phyloP scores from a whole-genome alignment of 192 early-diverging fungal genomes.

The Fimicolochytrium jonesii region DNA sequence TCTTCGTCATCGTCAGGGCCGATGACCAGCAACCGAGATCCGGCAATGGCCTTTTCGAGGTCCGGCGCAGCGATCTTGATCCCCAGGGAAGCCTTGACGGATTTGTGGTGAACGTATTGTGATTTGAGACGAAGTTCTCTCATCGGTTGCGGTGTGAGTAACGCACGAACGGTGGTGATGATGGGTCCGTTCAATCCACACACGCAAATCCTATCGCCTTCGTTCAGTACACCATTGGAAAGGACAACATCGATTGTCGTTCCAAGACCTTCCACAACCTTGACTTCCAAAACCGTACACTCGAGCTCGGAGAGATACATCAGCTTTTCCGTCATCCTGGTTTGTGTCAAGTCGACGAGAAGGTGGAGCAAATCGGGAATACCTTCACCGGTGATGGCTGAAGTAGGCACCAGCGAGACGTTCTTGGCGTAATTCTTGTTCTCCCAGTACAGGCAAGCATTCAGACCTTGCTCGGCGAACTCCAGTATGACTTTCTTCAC shows the following conservation, averaged over 20 bases:
- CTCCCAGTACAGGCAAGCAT: slow-evolving; percentile 87
- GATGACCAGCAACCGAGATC: slow-evolving; percentile 88
- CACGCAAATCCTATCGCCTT: slow-evolving; percentile 93
- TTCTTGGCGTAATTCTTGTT: slow-evolving; percentile 94
- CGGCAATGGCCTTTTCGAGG: slow-evolving; percentile 95
- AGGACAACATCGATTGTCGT: slow-evolving; percentile 97
- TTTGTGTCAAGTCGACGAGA: slow-evolving; percentile 87
- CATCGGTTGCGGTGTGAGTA: slow-evolving; percentile 99
- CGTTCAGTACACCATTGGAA: slow-evolving; percentile 84
- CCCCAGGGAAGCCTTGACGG: slow-evolving; percentile 94
- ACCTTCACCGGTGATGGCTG: slow-evolving; percentile 97
- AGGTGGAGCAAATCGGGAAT: slow-evolving; percentile 95
- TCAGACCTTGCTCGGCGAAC: slow-evolving; percentile 97
- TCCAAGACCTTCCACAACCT: slow-evolving; percentile 97
- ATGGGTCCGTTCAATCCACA: slow-evolving; percentile 96
- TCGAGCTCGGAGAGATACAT: slow-evolving; percentile 97
- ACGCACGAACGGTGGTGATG: slow-evolving; percentile 84
- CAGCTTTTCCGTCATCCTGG: slow-evolving; percentile 85
- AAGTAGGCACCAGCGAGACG: slow-evolving; percentile 95
- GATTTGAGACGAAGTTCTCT: slow-evolving; percentile 96
- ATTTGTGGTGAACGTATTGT: slow-evolving; percentile 91
- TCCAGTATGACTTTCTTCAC: slow-evolving; percentile 70
- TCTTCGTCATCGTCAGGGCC: slow-evolving; percentile 96
- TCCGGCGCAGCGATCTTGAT: slow-evolving; percentile 93
- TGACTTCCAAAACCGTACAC: slow-evolving; percentile 98